phyloP scores from a whole-genome alignment of 1,139 yeast genomes.

The Pichia terricola region DNA sequence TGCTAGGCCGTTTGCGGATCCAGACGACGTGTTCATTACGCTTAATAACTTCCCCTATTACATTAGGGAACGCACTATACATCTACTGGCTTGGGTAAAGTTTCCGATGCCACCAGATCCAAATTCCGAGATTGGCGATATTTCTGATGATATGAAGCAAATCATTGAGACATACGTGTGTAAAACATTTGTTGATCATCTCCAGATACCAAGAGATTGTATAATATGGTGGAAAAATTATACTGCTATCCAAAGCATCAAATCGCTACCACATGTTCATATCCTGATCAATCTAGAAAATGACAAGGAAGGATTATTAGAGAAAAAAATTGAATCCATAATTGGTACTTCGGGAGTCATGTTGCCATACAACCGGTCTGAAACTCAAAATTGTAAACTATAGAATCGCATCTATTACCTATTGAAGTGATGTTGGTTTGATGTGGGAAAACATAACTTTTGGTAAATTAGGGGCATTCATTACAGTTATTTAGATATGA shows the following conservation, averaged over 20 bases:
- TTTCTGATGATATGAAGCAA: constrained; percentile 29
- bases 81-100: constrained; percentile 34
- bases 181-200: constrained; percentile 35
- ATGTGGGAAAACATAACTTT: too few species aligned
- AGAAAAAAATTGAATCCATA: not conserved
- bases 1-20: constrained; percentile 19
- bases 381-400: too few species aligned
- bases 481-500: too few species aligned
- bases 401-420: too few species aligned
- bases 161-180: constrained; percentile 33
- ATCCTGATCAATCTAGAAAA: constrained; percentile 34
- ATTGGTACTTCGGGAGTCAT: constrained; percentile 11
- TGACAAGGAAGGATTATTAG: constrained; percentile 2
- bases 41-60: constrained; percentile 33
- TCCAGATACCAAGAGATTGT: constrained; percentile 30
- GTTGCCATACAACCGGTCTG: not conserved
- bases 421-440: too few species aligned
- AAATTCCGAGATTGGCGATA: constrained; percentile 33
- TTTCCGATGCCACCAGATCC: constrained; percentile 31
- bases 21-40: constrained; percentile 22
- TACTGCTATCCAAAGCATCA: constrained; percentile 51
- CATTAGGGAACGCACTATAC: constrained; percentile 28
- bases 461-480: too few species aligned
- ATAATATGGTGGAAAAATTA: constrained; percentile 57
- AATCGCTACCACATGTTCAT: constrained; percentile 50